phyloP scores from a whole-genome alignment of 164 flowering plant genomes.

The Magnolia changhungtana region DNA sequence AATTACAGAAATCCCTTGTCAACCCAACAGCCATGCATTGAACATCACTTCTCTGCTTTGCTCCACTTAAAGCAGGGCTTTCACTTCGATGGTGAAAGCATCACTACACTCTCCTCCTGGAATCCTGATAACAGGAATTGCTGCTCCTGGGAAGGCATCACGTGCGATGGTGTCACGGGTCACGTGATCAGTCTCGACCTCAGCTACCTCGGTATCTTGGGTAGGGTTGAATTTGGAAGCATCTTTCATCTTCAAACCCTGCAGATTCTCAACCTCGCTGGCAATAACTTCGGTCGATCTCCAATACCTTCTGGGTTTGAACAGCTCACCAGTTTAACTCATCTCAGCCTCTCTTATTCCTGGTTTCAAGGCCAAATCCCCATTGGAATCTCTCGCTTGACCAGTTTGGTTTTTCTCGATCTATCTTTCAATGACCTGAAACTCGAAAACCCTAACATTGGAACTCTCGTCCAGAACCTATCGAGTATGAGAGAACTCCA shows the following conservation, averaged over 20 bases:
- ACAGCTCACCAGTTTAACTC: neutral
- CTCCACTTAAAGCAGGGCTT: too few relatives aligned
- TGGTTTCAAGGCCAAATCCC: constrained; percentile 19
- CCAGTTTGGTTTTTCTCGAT: constrained; percentile 25
- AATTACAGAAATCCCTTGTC: too few relatives aligned
- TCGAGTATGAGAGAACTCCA: constrained; percentile 22
- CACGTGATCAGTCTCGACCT: constrained; percentile 14
- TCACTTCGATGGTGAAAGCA: too few relatives aligned
- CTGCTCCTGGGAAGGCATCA: constrained; percentile 19
- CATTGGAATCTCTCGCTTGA: constrained; percentile 23
- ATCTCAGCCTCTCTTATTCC: neutral
- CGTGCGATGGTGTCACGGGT: neutral
- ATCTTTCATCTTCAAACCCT: constrained; percentile 9
- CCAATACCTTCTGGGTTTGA: constrained; percentile 6
- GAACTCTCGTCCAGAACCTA: constrained; percentile 24
- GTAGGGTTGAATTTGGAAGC: neutral
- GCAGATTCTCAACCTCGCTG: constrained; percentile 8
- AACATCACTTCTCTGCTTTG: too few relatives aligned
- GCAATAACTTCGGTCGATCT: neutral
- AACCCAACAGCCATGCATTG: too few relatives aligned
- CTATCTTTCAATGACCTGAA: constrained; percentile 22
- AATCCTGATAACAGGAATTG: constrained; percentile 7
- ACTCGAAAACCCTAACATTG: constrained; percentile 32
- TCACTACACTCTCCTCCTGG: too few relatives aligned
- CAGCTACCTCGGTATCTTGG: neutral